Percentiles rank a stretch among this genome's conserved stretches.
phyloP scores from a whole-genome alignment of 2,329 filamentous ascomycete species.

The Sclerotinia spermophila region DNA sequence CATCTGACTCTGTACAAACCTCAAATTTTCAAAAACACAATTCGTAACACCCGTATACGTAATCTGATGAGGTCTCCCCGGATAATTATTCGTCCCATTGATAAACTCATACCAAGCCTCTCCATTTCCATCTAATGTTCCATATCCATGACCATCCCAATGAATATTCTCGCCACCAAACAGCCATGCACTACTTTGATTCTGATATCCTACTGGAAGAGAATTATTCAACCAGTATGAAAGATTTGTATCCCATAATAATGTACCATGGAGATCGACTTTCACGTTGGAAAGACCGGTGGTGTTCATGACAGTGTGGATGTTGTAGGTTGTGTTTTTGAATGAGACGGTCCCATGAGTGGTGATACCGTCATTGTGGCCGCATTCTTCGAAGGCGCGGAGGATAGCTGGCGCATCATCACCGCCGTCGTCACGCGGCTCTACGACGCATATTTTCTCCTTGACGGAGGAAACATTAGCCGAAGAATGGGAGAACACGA shows the following conservation, averaged over 20 bases:
- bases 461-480: background rate
- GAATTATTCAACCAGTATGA: slow-evolving; percentile 36
- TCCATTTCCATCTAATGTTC: slow-evolving; percentile 57
- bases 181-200: slow-evolving; percentile 52
- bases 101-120: slow-evolving; percentile 56
- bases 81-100: slow-evolving; percentile 44
- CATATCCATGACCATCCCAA: slow-evolving; percentile 48
- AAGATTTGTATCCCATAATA: slow-evolving; percentile 34
- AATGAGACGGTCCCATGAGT: slow-evolving; percentile 41
- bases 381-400: slow-evolving; percentile 42
- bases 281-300: slow-evolving; percentile 42
- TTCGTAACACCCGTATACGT: slow-evolving; percentile 48
- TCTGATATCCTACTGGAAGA: slow-evolving; percentile 51
- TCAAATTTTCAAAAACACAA: slow-evolving; percentile 46
- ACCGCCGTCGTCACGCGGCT: slow-evolving; percentile 29
- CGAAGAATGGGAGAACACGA: background rate
- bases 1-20: slow-evolving; percentile 57
- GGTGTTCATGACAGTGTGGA: slow-evolving; percentile 46
- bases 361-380: slow-evolving; percentile 30
- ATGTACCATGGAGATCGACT: slow-evolving; percentile 52
- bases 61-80: slow-evolving; percentile 49
- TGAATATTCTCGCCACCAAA: slow-evolving; percentile 51
- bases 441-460: slow-evolving; percentile 22
- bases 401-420: slow-evolving; percentile 40
- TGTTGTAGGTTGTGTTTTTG: slow-evolving; percentile 43